These are phyloP conservation scores for Rubia occidens DNA, from an alignment of 305 asterid genomes.

Conservation along the genomic window DNA sequence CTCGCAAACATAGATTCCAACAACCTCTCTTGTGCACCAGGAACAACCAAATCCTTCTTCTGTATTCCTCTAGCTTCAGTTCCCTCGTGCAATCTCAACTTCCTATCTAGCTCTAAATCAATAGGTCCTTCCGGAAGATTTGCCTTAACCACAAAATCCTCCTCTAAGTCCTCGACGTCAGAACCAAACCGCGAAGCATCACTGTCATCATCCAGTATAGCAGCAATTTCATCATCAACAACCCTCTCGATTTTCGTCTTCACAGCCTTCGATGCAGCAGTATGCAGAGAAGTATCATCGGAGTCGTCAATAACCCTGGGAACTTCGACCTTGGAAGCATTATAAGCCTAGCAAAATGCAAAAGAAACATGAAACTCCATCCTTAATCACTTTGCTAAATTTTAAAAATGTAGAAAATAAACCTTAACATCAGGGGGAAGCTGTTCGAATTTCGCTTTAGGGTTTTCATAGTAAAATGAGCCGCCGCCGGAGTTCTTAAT, in stretches of 20 bases:
- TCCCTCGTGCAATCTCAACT: conserved; percentile 21
- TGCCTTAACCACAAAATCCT: conserved; percentile 71
- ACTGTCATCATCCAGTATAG: conserved; percentile 61
- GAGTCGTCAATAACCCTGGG: conserved; percentile 37
- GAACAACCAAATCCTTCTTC: conserved; percentile 16
- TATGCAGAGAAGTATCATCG: conserved; percentile 37
- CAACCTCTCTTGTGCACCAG: conserved; percentile 19
- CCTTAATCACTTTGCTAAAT: background rate
- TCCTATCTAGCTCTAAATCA: conserved; percentile 29
- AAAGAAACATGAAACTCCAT: background rate
- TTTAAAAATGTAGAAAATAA: background rate
- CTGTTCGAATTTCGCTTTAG: conserved; percentile 46
- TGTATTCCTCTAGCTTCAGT: conserved; percentile 17
- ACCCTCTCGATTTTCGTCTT: conserved; percentile 52
- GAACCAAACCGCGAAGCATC: conserved; percentile 48
- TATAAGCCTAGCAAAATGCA: conserved; percentile 52
- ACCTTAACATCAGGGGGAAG: conserved; percentile 84
- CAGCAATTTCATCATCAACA: conserved; percentile 71
- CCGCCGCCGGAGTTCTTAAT: conserved; percentile 80
- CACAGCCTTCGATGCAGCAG: conserved; percentile 49
- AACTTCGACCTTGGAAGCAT: conserved; percentile 63
- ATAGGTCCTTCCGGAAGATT: conserved; percentile 40
- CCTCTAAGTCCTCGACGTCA: conserved; percentile 73
- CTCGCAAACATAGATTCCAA: conserved; percentile 13
- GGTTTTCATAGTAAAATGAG: conserved; percentile 58